Conservation (phyloP, 768 basidiomycete species). For the Boletus insuetus region DNA sequence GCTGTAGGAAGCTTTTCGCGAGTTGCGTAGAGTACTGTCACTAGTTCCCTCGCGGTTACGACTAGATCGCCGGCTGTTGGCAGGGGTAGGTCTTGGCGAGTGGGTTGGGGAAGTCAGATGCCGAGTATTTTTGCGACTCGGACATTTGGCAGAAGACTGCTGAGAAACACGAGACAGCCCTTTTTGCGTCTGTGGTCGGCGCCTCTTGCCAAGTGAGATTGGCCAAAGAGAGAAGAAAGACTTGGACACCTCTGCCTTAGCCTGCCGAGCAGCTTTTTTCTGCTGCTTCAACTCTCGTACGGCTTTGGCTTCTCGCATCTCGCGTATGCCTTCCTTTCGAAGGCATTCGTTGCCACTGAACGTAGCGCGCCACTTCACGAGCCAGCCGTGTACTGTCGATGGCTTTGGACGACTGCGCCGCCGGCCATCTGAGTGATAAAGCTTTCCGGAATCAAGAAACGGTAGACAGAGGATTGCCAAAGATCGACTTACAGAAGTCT, state of each 20-base stretch:
- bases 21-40: slow-evolving; percentile 8
- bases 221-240: slow-evolving; percentile 27
- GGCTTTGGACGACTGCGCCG: slow-evolving; percentile 49
- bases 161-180: slow-evolving; percentile 2
- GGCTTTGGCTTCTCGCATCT: slow-evolving; percentile 59
- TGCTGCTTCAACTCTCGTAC: slow-evolving; percentile 30
- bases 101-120: slow-evolving; percentile 10
- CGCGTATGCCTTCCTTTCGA: slow-evolving; percentile 65
- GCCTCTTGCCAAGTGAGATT: slow-evolving; percentile 22
- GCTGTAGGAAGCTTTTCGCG: slow-evolving; percentile 19
- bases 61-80: slow-evolving; percentile 20
- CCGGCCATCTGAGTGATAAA: slow-evolving; percentile 36
- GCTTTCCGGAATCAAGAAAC: slow-evolving; percentile 15
- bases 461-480: not conserved
- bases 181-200: slow-evolving; percentile 9
- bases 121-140: slow-evolving; percentile 8
- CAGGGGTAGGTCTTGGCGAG: slow-evolving; percentile 15
- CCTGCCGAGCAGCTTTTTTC: slow-evolving; percentile 19
- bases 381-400: slow-evolving; percentile 71
- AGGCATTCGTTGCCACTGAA: slow-evolving; percentile 59
- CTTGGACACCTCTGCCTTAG: slow-evolving; percentile 13
- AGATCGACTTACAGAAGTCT: slow-evolving; percentile 29
- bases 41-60: slow-evolving; percentile 8
- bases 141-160: slow-evolving; percentile 11
- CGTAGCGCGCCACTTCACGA: slow-evolving; percentile 76